Conservation (phyloP, 2,329 filamentous ascomycete genomes). For the Passalora sequoiae region DNA sequence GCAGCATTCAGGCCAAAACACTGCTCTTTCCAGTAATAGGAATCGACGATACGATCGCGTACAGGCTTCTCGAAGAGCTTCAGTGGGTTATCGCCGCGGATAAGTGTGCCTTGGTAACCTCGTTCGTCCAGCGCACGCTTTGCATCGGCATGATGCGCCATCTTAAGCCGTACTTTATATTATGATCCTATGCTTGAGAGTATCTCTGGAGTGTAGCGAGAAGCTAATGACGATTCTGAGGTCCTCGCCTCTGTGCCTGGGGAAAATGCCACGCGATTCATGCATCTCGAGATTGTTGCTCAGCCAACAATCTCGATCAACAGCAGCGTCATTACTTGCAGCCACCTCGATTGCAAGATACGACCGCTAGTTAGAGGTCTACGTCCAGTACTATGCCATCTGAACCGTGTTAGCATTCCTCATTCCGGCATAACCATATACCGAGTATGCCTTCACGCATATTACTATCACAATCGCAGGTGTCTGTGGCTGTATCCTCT, state of each 20-base stretch:
- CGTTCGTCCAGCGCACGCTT: slow-evolving; percentile 77
- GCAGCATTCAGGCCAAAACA: slow-evolving; percentile 89
- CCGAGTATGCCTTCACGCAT: slow-evolving; percentile 11
- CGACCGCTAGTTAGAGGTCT: no score
- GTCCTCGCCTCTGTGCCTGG: no score
- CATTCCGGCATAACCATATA: slow-evolving; percentile 9
- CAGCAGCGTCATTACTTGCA: no score
- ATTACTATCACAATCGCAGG: slow-evolving; percentile 57
- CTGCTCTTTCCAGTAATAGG: slow-evolving; percentile 98
- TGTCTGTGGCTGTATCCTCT: slow-evolving; percentile 63
- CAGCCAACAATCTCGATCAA: slow-evolving; percentile 5
- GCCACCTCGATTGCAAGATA: no score
- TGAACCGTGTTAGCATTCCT: slow-evolving; percentile 10
- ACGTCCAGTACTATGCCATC: no score
- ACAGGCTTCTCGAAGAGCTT: slow-evolving; percentile 94
- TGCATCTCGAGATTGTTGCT: slow-evolving; percentile 3
- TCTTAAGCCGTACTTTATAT: no score
- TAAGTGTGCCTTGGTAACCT: slow-evolving; percentile 68
- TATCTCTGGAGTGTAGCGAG: no score
- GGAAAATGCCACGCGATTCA: no score
- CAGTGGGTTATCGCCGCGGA: slow-evolving; percentile 90
- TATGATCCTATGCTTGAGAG: no score
- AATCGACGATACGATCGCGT: slow-evolving; percentile 89
- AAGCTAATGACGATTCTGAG: no score
- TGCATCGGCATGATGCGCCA: slow-evolving; percentile 70